Percentiles rank a stretch among this genome's conserved stretches.
phyloP scores from a whole-genome alignment of 345 rosid species.

The Acer negundo region DNA sequence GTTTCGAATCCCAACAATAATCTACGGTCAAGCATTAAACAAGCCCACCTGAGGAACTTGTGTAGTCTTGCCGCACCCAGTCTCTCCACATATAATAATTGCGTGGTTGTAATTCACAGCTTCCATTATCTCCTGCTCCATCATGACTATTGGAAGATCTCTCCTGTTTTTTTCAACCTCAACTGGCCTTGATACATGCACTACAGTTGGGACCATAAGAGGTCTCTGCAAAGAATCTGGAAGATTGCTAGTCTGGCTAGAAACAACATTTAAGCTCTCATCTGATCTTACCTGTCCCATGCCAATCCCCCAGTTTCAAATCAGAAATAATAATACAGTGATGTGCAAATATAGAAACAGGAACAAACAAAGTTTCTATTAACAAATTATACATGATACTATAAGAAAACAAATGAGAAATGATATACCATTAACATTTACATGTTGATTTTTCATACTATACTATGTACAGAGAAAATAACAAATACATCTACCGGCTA shows the following conservation, averaged over 20 bases:
- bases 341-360: conserved; percentile 5
- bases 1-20: conserved; percentile 3
- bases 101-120: conserved; percentile 66
- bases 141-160: conserved; percentile 92
- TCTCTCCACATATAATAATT: conserved; percentile 83
- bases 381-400: neutral
- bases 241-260: conserved; percentile 20
- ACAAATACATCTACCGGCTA: neutral
- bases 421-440: neutral
- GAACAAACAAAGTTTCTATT: neutral
- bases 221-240: conserved; percentile 34
- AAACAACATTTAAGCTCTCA: conserved; percentile 26
- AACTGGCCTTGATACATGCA: conserved; percentile 70
- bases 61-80: conserved; percentile 97
- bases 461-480: neutral
- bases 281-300: conserved; percentile 37
- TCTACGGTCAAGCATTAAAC: conserved; percentile 15
- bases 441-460: neutral
- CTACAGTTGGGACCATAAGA: conserved; percentile 50
- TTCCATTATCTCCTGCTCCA: conserved; percentile 99
- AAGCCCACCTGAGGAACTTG: conserved; percentile 90
- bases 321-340: conserved; percentile 14
- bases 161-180: conserved; percentile 72
- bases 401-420: neutral
- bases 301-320: conserved; percentile 20